Evolutionary conservation across 371 early-diverging fungal genomes (phyloP).

Genomic region (Mortierella sp.): DNA sequence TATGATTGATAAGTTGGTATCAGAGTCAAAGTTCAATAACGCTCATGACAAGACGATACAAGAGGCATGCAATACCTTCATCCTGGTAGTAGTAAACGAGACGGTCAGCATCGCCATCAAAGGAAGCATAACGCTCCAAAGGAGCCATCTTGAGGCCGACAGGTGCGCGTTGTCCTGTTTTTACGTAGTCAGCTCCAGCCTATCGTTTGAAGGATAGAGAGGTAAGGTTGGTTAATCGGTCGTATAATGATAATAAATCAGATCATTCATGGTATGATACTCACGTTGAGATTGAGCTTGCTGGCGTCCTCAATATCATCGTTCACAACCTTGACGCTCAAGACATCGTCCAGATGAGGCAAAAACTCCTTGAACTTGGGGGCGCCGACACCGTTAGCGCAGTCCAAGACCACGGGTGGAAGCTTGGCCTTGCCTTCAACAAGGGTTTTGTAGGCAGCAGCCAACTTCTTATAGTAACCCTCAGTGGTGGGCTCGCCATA

Average conservation of each 20-base stretch:
- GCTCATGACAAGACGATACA: neutral
- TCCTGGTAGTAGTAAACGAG: conserved; percentile 95
- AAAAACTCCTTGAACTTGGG: conserved; percentile 86
- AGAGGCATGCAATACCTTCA: conserved; percentile 60
- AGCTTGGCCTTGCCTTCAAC: conserved; percentile 80
- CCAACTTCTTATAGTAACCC: conserved; percentile 93
- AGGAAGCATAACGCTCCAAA: conserved; percentile 87
- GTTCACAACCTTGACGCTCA: conserved; percentile 79
- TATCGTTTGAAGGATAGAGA: conserved; percentile 29
- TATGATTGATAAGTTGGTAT: conserved; percentile 22
- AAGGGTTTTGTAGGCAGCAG: conserved; percentile 84
- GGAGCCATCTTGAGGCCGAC: conserved; percentile 69
- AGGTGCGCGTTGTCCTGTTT: conserved; percentile 90
- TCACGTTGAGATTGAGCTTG: conserved; percentile 88
- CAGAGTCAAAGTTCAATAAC: neutral
- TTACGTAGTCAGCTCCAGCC: conserved; percentile 99
- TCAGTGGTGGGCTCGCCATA: conserved; percentile 95
- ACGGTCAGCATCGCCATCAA: conserved; percentile 99
- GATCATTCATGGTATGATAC: conserved; percentile 18
- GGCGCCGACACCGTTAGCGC: conserved; percentile 99
- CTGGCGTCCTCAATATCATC: conserved; percentile 74
- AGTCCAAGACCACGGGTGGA: conserved; percentile 86
- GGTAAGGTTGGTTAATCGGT: neutral
- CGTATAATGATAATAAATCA: neutral
- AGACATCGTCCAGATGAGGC: conserved; percentile 72